A percentile compares a stretch with the other conserved stretches of the same genome.
Evolutionary conservation across 192 early-diverging fungal genomes (phyloP).

Genomic region (Jimgerdemannia flammicorona): DNA sequence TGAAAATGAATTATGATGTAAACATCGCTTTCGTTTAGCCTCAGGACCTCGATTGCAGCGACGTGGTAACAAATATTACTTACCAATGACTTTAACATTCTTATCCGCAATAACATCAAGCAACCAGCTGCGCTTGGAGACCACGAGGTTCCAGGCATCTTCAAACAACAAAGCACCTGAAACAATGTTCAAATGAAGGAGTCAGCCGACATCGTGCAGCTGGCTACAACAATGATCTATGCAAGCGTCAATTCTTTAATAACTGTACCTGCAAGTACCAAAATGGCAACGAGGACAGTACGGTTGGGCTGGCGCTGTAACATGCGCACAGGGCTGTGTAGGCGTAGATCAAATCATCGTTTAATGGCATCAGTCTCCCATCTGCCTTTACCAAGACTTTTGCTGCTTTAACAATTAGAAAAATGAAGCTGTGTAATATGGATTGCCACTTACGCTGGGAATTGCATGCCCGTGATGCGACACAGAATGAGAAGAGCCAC

Average conservation of each 20-base stretch:
- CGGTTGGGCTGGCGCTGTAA: slow-evolving; percentile 26
- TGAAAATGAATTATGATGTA: background rate
- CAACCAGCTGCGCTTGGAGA: slow-evolving; percentile 23
- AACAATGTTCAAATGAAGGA: background rate
- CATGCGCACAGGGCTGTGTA: slow-evolving; percentile 26
- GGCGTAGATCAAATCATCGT: background rate
- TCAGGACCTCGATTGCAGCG: background rate
- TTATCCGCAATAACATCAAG: slow-evolving; percentile 22
- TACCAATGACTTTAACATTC: slow-evolving; percentile 24
- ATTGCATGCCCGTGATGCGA: background rate
- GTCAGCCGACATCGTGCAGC: background rate
- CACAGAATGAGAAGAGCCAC: background rate
- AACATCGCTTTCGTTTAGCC: background rate
- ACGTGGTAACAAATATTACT: background rate
- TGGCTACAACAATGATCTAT: background rate
- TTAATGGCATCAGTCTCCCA: background rate
- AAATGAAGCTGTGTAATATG: background rate
- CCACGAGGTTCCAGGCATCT: slow-evolving; percentile 31
- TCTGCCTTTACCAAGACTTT: background rate
- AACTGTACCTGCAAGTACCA: slow-evolving; percentile 27
- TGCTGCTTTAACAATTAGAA: background rate
- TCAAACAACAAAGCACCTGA: slow-evolving; percentile 31
- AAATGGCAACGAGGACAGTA: slow-evolving; percentile 24
- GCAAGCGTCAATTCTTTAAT: background rate
- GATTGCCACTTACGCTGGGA: background rate